Evolutionary conservation across 176 grass and related monocot species (phyloP), one percentile per base, ranked within the genome.

Genomic region (Coix lacrymajobi): DNA sequence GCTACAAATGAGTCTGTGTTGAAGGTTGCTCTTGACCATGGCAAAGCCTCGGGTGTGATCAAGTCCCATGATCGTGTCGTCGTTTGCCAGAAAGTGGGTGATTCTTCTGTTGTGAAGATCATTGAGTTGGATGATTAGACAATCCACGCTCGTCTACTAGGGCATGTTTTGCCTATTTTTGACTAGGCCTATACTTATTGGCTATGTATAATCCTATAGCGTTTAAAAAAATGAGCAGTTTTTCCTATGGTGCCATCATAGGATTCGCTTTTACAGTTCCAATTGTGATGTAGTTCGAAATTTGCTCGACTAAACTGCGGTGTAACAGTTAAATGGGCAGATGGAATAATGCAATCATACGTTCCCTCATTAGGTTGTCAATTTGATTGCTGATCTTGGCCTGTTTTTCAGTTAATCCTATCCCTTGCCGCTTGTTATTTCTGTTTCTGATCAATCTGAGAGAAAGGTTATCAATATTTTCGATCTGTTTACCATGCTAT

Each of bases 21-120:
- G 87, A 99, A 90, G 87, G 96, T 99, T 85, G 96, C 96, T 82
- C 83, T 99, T 85, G 96, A 99, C 69, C 96, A 99, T 0, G 96
- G 96, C 29, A 99, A 99, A 74, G 85, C 77, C n/a, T 99, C 83
- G 0, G 93, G 96, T 38, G 80, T 96, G 46, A 99, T 96, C 58
- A 99, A 99, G 76, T 96, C 93, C 15, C 96, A 99, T 16, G 96
- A 99, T 52, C 93, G 93, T 13, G 96, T 99, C 9, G 93, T 96
- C 17, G 87, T 99, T 54, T 99, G 96, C 89, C 96, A 96, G 85
- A 99, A 99, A 48, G 89, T 99, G 37, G 96, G 93, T 31, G 96
- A 99, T 87, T 84, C 96, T 58, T 99, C 93, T 3, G 91, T 99
- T 31, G 96, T 99, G 83, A 99, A 99, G 88, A 99, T 99, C 51